Conservation (phyloP, 495 filamentous ascomycete species). For the Jackrogersella multiformis region DNA sequence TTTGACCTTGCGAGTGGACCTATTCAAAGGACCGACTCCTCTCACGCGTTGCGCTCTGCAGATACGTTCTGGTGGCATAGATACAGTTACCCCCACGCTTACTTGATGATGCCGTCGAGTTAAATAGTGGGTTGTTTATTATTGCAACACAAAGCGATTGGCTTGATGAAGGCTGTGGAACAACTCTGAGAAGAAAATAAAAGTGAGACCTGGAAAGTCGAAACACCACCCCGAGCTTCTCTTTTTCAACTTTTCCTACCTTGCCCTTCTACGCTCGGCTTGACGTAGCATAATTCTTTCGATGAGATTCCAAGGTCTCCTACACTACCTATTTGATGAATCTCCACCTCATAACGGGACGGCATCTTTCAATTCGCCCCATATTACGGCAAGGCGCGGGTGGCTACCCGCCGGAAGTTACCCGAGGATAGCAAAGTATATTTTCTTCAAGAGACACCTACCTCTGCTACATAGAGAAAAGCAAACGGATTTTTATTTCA, state of each 20-base stretch:
- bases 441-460: neutral
- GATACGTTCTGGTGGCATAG: constrained; percentile 27
- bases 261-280: neutral
- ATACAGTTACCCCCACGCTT: neutral
- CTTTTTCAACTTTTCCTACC: neutral
- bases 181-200: neutral
- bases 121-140: neutral
- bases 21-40: constrained; percentile 12
- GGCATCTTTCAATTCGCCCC: neutral
- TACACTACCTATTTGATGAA: too few species aligned
- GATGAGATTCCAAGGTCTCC: neutral
- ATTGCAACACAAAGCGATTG: neutral
- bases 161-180: neutral
- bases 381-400: neutral
- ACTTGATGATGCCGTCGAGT: neutral
- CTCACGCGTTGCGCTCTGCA: constrained; percentile 17
- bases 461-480: neutral
- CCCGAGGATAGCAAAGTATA: neutral
- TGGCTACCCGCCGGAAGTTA: neutral
- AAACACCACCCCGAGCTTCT: too few species aligned
- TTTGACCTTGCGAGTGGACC: constrained; percentile 13
- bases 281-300: neutral
- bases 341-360: neutral
- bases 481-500: neutral
- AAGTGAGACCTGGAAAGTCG: too few species aligned